phyloP scores from a whole-genome alignment of 2,329 filamentous ascomycete species.

The Dryadomyces sulphureus region DNA sequence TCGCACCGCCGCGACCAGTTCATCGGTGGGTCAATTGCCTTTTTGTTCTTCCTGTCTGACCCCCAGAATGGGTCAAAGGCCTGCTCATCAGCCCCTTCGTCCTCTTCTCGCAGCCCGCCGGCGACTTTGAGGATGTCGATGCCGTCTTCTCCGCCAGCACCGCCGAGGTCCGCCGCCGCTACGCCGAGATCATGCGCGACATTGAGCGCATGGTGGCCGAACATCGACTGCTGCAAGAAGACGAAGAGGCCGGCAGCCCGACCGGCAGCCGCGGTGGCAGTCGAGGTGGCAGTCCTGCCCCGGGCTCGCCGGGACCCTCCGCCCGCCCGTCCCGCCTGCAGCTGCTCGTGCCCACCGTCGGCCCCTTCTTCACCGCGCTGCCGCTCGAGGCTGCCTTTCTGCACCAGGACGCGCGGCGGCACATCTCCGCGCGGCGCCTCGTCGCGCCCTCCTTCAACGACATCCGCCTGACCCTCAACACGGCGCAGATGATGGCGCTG shows the following conservation, averaged over 20 bases:
- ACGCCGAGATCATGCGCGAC: constrained; percentile 89
- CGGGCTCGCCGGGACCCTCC: too few species aligned
- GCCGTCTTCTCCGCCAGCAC: constrained; percentile 57
- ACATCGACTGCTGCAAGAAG: constrained; percentile 67
- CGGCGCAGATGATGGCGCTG: constrained; percentile 87
- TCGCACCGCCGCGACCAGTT: constrained; percentile 86
- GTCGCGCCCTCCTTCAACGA: constrained; percentile 97
- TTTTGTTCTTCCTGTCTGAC: background rate
- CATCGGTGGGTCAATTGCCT: constrained; percentile 25
- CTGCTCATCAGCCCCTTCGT: constrained; percentile 92
- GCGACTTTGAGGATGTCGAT: constrained; percentile 58
- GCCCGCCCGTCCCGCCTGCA: constrained; percentile 72
- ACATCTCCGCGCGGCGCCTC: constrained; percentile 82
- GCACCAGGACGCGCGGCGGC: constrained; percentile 72
- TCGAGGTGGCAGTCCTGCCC: too few species aligned
- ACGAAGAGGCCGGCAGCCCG: constrained; percentile 16
- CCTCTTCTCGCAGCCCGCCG: constrained; percentile 85
- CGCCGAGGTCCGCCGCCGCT: constrained; percentile 68
- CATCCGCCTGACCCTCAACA: constrained; percentile 82
- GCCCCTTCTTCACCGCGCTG: constrained; percentile 84
- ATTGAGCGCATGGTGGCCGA: constrained; percentile 86
- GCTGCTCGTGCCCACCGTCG: constrained; percentile 77
- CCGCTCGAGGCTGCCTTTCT: constrained; percentile 81
- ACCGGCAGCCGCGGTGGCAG: too few species aligned
- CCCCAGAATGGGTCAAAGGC: constrained; percentile 84